Conservation (phyloP, 2,329 filamentous ascomycete species). For the Aspergillus tubingensis region DNA sequence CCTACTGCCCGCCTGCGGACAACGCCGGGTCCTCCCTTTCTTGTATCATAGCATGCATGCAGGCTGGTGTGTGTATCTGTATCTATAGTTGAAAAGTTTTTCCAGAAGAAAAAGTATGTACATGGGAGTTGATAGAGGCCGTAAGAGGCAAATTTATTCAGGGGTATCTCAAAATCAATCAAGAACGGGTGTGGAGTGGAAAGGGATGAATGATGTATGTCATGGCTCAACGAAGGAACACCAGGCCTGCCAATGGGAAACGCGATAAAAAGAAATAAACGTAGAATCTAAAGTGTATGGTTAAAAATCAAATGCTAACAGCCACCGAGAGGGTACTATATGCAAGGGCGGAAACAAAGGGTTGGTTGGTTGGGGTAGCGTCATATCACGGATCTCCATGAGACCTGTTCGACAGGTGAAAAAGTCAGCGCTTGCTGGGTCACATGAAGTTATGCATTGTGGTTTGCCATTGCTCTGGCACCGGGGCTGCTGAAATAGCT, state of each 20-base stretch:
- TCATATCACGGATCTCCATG: slow-evolving; percentile 1
- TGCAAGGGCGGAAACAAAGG: not conserved
- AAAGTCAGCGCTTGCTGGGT: slow-evolving; percentile 1
- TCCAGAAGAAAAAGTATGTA: slow-evolving; percentile 28
- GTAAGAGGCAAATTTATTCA: slow-evolving; percentile 37
- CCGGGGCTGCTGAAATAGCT: slow-evolving; percentile 58
- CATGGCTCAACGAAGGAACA: slow-evolving; percentile 21
- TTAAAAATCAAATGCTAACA: not conserved
- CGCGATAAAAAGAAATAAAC: slow-evolving; percentile 11
- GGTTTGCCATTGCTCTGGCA: slow-evolving; percentile 28
- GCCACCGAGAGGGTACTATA: not conserved
- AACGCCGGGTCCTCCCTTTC: slow-evolving; percentile 7
- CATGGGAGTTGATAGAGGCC: slow-evolving; percentile 31
- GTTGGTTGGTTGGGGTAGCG: too few relatives aligned
- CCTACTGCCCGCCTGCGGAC: slow-evolving; percentile 20
- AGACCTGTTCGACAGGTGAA: slow-evolving; percentile 10
- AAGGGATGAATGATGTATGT: slow-evolving; percentile 11
- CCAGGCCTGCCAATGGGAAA: slow-evolving; percentile 21
- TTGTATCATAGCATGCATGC: slow-evolving; percentile 7
- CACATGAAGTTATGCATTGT: slow-evolving; percentile 6
- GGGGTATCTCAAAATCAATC: slow-evolving; percentile 42
- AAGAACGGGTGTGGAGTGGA: slow-evolving; percentile 26
- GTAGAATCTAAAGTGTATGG: slow-evolving; percentile 1
- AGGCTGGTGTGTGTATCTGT: slow-evolving; percentile 24
- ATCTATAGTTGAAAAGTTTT: slow-evolving; percentile 27